phyloP scores from a whole-genome alignment of 1,284 basidiomycete genomes.

The Quambalaria eucalypti region DNA sequence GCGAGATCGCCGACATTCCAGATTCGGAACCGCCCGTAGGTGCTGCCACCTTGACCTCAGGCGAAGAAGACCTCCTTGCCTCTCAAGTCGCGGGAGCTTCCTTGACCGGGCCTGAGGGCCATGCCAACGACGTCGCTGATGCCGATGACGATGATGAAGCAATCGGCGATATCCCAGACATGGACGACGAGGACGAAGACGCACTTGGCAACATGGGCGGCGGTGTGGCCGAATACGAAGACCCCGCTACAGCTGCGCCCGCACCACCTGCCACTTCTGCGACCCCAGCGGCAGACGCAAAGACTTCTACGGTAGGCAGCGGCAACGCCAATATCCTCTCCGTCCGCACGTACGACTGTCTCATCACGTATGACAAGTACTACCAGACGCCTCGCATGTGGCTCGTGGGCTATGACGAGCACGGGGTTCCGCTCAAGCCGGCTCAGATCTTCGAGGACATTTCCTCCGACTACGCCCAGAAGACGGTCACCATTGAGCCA shows the following conservation, averaged over 20 bases:
- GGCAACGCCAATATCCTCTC: conserved; percentile 63
- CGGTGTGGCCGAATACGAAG: conserved; percentile 36
- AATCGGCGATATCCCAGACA: conserved; percentile 35
- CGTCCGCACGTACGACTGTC: conserved; percentile 96
- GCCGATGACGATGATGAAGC: conserved; percentile 17
- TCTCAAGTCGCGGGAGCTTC: conserved; percentile 22
- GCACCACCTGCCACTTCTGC: conserved; percentile 50
- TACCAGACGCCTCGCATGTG: conserved; percentile 43
- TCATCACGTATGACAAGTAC: conserved; percentile 95
- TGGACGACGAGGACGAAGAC: conserved; percentile 26
- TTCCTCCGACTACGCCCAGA: conserved; percentile 90
- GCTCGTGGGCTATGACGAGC: conserved; percentile 44
- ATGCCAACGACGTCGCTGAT: not conserved
- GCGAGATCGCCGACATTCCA: conserved; percentile 37
- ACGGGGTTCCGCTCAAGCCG: conserved; percentile 50
- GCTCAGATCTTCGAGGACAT: conserved; percentile 94
- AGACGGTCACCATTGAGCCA: conserved; percentile 95
- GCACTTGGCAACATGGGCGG: conserved; percentile 21
- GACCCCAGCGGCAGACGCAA: conserved; percentile 59
- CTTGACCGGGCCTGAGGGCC: conserved; percentile 4
- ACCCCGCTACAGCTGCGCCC: conserved; percentile 18
- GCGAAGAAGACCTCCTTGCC: conserved; percentile 35
- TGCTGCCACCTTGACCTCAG: conserved; percentile 23
- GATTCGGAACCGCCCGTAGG: conserved; percentile 28
- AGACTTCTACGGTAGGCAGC: conserved; percentile 16